These are phyloP conservation scores for Marchantia paleacea DNA, from an alignment of 225 moss, liverwort and hornwort genomes.

Conservation along the genomic window DNA sequence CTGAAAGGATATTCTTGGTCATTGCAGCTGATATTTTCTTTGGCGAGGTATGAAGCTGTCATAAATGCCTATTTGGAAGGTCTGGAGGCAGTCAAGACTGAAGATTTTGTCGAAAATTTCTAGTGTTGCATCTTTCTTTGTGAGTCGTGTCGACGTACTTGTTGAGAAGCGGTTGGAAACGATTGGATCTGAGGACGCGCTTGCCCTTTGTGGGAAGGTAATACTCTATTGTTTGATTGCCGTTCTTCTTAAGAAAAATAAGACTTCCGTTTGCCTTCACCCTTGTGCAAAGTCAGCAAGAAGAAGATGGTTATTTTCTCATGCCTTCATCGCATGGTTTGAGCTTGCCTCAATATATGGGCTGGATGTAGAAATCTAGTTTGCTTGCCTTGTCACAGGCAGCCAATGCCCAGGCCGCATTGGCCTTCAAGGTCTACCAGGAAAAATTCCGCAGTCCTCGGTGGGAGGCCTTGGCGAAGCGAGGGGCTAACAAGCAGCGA, in stretches of 20 bases:
- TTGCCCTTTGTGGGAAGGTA: slow-evolving; percentile 59
- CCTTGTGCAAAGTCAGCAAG: too few species aligned
- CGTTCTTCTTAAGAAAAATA: too few species aligned
- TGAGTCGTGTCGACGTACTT: slow-evolving; percentile 69
- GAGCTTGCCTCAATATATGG: too few species aligned
- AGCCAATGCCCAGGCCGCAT: slow-evolving; percentile 71
- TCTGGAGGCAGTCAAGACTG: slow-evolving; percentile 53
- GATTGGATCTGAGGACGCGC: slow-evolving; percentile 70
- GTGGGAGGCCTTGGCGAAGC: slow-evolving; percentile 70
- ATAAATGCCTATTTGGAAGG: slow-evolving; percentile 76
- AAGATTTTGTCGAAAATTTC: slow-evolving; percentile 71
- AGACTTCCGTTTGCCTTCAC: too few species aligned
- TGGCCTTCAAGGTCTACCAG: slow-evolving; percentile 76
- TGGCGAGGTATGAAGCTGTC: slow-evolving; percentile 72
- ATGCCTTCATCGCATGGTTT: too few species aligned
- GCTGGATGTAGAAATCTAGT: too few species aligned
- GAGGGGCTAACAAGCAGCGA: slow-evolving; percentile 79
- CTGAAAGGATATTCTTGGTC: too few species aligned
- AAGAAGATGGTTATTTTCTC: too few species aligned
- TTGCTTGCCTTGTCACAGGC: slow-evolving; percentile 42
- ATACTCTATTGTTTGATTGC: slow-evolving; percentile 14
- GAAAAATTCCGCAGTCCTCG: slow-evolving; percentile 82
- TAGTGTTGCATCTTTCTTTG: slow-evolving; percentile 83
- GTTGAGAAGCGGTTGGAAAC: slow-evolving; percentile 67
- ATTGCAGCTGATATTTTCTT: slow-evolving; percentile 78